These are phyloP conservation scores for Dissophora globulifera DNA, from an alignment of 192 early-diverging fungal genomes.

Conservation along the genomic window DNA sequence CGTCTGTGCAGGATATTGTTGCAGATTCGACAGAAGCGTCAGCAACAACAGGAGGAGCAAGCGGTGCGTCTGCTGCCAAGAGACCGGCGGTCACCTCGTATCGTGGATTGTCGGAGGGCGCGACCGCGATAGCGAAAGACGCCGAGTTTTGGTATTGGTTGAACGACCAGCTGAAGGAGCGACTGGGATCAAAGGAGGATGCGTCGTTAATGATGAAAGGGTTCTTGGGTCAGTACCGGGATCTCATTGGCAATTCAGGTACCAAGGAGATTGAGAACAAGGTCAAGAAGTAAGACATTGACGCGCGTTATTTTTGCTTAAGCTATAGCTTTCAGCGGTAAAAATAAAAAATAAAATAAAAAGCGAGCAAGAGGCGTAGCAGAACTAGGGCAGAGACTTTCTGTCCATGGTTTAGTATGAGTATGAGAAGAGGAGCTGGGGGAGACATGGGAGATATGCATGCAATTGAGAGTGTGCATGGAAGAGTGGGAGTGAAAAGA, in stretches of 20 bases:
- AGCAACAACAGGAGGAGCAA: neutral
- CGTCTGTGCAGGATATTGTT: neutral
- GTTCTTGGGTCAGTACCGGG: slow-evolving; percentile 46
- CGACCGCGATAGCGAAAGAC: slow-evolving; percentile 34
- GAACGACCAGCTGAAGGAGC: slow-evolving; percentile 45
- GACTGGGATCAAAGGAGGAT: slow-evolving; percentile 51
- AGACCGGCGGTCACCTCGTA: slow-evolving; percentile 27
- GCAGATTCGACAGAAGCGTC: no score
- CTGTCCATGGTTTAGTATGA: neutral
- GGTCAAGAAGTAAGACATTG: slow-evolving; percentile 26
- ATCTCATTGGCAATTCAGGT: slow-evolving; percentile 41
- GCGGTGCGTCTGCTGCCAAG: slow-evolving; percentile 5
- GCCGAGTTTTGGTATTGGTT: slow-evolving; percentile 54
- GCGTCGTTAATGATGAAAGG: slow-evolving; percentile 48
- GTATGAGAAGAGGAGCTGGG: no score
- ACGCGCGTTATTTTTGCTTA: no score
- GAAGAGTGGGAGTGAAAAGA: no score
- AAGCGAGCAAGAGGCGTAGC: no score
- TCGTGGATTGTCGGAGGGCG: slow-evolving; percentile 35
- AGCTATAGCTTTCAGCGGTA: no score
- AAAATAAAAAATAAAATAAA: no score
- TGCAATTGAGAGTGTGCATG: no score
- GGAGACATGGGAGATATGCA: no score
- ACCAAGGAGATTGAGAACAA: slow-evolving; percentile 48
- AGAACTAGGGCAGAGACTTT: no score